These are phyloP conservation scores for Artemisia tridentata DNA, from an alignment of 129 eudicot species.

Conservation along the genomic window DNA sequence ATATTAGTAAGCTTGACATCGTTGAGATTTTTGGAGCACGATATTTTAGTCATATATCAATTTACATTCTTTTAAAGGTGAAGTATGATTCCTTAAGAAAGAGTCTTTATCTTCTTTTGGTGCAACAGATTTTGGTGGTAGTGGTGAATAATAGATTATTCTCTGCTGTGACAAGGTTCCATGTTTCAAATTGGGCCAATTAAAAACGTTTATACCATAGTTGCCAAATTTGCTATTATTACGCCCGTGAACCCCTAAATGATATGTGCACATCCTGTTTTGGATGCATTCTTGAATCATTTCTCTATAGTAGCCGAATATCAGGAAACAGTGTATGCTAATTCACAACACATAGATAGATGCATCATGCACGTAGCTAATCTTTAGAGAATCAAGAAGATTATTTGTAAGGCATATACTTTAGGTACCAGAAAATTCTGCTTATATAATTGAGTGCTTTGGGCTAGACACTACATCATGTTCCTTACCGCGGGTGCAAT, in stretches of 20 bases:
- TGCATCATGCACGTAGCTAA: too few species aligned
- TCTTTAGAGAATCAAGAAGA: too few species aligned
- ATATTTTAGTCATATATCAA: background rate
- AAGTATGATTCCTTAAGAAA: slow-evolving; percentile 10
- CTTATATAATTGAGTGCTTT: too few species aligned
- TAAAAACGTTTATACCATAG: background rate
- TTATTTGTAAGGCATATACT: too few species aligned
- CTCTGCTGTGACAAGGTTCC: background rate
- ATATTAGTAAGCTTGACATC: too few species aligned
- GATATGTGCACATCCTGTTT: background rate
- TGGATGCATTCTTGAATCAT: background rate
- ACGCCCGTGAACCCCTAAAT: too few species aligned
- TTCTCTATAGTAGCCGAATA: background rate
- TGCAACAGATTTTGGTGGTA: slow-evolving; percentile 10
- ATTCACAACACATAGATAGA: background rate
- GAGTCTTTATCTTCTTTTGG: slow-evolving; percentile 10
- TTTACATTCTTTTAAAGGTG: background rate
- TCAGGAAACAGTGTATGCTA: background rate
- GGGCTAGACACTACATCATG: too few species aligned
- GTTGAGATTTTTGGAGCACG: background rate
- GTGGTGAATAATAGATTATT: background rate
- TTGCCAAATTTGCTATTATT: background rate
- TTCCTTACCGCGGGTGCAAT: too few species aligned
- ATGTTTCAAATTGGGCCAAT: background rate
- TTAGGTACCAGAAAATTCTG: too few species aligned